Evolutionary conservation across 352 stramenopile species (phyloP), one percentile per base, ranked within the genome.

Genomic region (Pythium insidiosum): DNA sequence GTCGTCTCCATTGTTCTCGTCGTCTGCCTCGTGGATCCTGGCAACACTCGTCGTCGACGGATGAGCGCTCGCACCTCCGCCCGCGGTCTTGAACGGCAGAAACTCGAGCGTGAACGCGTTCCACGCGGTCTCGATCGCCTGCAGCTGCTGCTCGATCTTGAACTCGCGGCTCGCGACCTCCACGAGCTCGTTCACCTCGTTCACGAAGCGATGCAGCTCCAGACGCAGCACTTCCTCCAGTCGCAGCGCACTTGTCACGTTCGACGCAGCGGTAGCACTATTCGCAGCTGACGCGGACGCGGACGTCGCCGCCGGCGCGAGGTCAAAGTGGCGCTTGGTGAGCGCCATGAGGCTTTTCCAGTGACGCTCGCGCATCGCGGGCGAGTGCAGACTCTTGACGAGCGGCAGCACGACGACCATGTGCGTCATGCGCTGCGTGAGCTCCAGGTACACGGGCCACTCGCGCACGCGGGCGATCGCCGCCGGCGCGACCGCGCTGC

Each of bases 131-230:
- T 97, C 88, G 41, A 98, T 97, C 13, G 94, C 68, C 3, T 64
- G 70, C n/a, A 98, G 64, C 39, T 98, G 94, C 50, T 96, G 95
- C 52, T 98, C 94, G 47, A 98, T 98, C 64, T 98, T 98, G 45
- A 97, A 94, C 43, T 98, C 94, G n/a, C 96, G 95, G 13, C 73
- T 87, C 39, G 92, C 94, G 47, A 96, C 95, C 58, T 98, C 92
- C 2, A 98, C 87, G 18, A 98, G 73, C 38, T 97, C 92, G 50
- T 94, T 90, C 28, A 98, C 90, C 53, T 97, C 86, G 40, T 94
- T 94, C 18, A 96, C 90, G 46, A 96, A 90, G 5, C 73, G 71
- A 52, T 97, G 83, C 24, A 98, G 67, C 31, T 97, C 84, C n/a
- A 98, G 67, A 33, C 73, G 68, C 30, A 97, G 76, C 43, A 98